Conservation (phyloP, 495 filamentous ascomycete species). For the Trichoderma gamsii region DNA sequence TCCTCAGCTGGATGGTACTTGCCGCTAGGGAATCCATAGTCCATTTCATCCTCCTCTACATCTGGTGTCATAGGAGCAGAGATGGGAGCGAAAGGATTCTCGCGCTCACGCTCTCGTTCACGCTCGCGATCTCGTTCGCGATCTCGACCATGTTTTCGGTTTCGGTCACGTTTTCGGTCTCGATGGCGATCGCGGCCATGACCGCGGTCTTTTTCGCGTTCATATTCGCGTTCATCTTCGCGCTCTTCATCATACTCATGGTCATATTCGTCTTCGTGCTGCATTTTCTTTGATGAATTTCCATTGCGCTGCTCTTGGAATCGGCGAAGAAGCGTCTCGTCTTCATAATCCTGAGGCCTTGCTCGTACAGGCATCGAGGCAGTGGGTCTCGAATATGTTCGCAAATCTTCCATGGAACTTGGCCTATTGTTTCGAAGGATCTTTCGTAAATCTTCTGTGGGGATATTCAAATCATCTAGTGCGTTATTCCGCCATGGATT, state of each 20-base stretch:
- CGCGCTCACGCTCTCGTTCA: neutral
- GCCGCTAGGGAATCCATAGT: neutral
- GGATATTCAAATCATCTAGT: neutral
- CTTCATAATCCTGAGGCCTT: slow-evolving; percentile 44
- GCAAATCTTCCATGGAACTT: neutral
- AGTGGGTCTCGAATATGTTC: neutral
- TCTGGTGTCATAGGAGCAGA: slow-evolving; percentile 14
- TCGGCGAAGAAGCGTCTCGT: slow-evolving; percentile 45
- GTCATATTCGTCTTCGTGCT: slow-evolving; percentile 39
- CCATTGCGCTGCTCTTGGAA: slow-evolving; percentile 53
- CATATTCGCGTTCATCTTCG: neutral
- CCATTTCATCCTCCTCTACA: slow-evolving; percentile 11
- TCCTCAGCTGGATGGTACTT: neutral
- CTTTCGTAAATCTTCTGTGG: neutral
- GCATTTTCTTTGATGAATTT: slow-evolving; percentile 49
- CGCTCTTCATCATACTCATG: slow-evolving; percentile 31
- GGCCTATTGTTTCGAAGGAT: slow-evolving; percentile 1
- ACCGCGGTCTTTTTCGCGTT: slow-evolving; percentile 2
- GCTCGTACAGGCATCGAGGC: slow-evolving; percentile 21
- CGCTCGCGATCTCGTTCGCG: neutral
- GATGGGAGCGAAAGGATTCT: slow-evolving; percentile 6
- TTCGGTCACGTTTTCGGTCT: neutral
- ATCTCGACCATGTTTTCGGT: neutral
- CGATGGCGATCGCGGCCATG: slow-evolving; percentile 18
- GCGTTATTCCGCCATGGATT: slow-evolving; percentile 1